Base-by-base conservation (phyloP, 768 basidiomycete species). In the Sistotremastrum suecicum region DNA sequence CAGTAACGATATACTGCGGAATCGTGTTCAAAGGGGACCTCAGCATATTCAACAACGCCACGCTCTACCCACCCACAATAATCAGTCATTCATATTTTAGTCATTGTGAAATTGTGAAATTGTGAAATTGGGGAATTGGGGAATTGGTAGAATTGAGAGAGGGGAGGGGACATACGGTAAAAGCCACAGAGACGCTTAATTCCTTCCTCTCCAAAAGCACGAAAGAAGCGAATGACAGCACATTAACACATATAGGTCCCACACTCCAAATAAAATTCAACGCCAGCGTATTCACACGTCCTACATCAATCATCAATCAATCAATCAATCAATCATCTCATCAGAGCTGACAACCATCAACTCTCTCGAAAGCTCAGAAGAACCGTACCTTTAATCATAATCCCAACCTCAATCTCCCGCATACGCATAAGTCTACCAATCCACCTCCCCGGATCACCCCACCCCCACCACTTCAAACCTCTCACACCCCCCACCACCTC, bases 41-140 rank as follows among this genome's bases (percentile, higher is more conserved):
- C 20, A 95, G 70, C 90, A 95, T 90, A 40, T 70, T 69, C 61
- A 94, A 94, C 39, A 94, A 60, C 0, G 87, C 75, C 34, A 95
- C 83, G 0, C 88, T 69, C 74, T 81, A 42, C 2, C n/a, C 45
- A 35, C 43, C 7, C 1, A 3, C 20, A 43, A 30, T 36, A 50
- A 33, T 34, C 31, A n/a, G 29, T 43, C n/a, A 37, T 7, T 40
- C 20, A 20, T 20, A 20, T 20, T 20, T 20, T 20, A 20, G 20
- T 20, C 20, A 2, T 20, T 20, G 20, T 20, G 20, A 20, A 20
- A 20, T 20, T 20, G 20, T 20, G 20, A 20, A 20, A 20, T 20
- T 20, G 20, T 20, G 20, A 20, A 20, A 20, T 20, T 20, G 20
- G 1, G 20, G 2, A 20, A 20, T 20, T 20, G 20, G 20, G 20